These are phyloP conservation scores for Aquilaria malaccensis DNA, from an alignment of 345 rosid genomes.

Conservation along the genomic window DNA sequence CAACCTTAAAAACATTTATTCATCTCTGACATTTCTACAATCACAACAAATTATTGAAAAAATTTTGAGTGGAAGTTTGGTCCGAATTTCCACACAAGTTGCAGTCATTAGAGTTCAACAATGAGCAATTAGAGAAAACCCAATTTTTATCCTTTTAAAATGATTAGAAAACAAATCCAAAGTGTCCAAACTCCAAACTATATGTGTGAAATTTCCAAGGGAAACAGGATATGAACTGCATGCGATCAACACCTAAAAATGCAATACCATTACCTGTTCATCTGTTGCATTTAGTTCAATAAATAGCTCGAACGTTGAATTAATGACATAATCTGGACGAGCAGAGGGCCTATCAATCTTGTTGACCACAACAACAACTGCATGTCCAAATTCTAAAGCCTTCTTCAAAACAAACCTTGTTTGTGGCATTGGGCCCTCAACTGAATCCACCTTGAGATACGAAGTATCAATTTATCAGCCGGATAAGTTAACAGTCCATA, in stretches of 20 bases:
- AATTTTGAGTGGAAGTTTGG: neutral
- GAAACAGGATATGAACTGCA: neutral
- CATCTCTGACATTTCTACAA: constrained; percentile 1
- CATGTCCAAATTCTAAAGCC: constrained; percentile 94
- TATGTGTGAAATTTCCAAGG: neutral
- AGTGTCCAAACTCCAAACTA: neutral
- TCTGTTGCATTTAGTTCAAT: constrained; percentile 95
- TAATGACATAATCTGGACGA: constrained; percentile 87
- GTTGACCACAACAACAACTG: constrained; percentile 94
- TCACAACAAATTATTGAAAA: too few species aligned
- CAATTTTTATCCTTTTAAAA: neutral
- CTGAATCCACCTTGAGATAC: constrained; percentile 79
- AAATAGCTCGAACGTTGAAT: constrained; percentile 93
- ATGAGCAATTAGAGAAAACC: too few species aligned
- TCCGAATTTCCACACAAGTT: neutral
- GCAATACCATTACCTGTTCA: constrained; percentile 63
- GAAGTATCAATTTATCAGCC: constrained; percentile 3
- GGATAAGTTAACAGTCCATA: neutral
- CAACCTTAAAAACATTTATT: constrained; percentile 1
- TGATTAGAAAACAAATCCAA: neutral
- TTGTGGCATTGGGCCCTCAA: constrained; percentile 99
- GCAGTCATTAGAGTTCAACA: too few species aligned
- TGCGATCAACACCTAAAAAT: neutral
- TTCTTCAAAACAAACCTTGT: constrained; percentile 95
- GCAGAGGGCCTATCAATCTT: constrained; percentile 97